Base-by-base conservation (phyloP, 306 rosid genomes). In the Neltuma alba region DNA sequence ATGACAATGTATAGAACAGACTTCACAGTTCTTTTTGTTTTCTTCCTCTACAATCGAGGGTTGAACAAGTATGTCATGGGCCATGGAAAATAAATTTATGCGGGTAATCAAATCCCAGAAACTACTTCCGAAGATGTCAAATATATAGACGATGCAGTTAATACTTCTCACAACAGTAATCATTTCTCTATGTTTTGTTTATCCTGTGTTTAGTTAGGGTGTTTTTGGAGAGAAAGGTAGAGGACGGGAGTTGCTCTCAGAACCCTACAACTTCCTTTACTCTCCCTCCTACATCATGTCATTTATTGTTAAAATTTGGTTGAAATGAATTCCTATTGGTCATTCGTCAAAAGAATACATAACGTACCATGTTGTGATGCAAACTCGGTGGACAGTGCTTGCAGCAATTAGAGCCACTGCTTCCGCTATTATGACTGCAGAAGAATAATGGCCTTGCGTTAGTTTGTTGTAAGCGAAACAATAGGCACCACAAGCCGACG, bases 351-450 rank as follows among this genome's bases (percentile, higher is more conserved):
- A 57, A 14, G 31, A 12, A 44, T 45, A 7, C 44, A 65, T 52
- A 52, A 60, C 72, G 42, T 86, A 88, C 94, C 94, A 88, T 81
- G 92, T 90, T 11, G 92, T 90, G 82, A 90, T 85, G 66, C 92
- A 90, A 85, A 90, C 91, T 71, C 92, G 87, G 76, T 90, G 94
- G 77, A 90, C 92, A 37, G 89, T 88, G 85, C 92, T 74, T 67
- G 92, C 94, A 82, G 92, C 94, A 85, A 90, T 83, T 52, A 90
- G 85, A 80, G 94, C 92, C 69, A 90, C 83, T 74, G 75, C 89
- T 83, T 88, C 89, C n/a, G 92, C 95, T 75, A 85, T 50, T 16
- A 87, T 73, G 79, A 91, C 94, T 90, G 87, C 88, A 79, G 10
- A 73, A 65, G 47, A 37, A 38, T 55, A 54, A 41, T 10, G 30